Percentiles rank a stretch among this genome's conserved stretches.
These are phyloP conservation scores for Rutidosis leptorrhynchoides DNA, from an alignment of 129 eudicot genomes.

Conservation along the genomic window DNA sequence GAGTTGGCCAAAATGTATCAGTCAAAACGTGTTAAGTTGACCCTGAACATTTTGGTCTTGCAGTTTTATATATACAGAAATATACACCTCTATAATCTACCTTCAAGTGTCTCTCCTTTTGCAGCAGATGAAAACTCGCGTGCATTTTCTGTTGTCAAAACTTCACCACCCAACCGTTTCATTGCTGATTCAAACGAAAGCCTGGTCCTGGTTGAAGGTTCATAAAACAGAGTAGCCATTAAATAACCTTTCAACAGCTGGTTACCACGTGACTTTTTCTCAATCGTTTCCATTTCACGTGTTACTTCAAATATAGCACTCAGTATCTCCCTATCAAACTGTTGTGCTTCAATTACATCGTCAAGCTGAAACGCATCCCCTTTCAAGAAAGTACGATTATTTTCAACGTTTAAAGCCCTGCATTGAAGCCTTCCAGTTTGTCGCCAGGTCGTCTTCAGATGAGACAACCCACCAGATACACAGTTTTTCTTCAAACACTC, in stretches of 20 bases:
- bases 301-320: constrained; percentile 93
- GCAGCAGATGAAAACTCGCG: constrained; percentile 97
- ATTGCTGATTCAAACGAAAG: constrained; percentile 98
- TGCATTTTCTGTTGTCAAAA: constrained; percentile 97
- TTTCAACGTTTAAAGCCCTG: constrained; percentile 52
- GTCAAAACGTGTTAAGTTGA: too few species aligned
- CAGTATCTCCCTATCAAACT: constrained; percentile 80
- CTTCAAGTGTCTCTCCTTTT: constrained; percentile 98
- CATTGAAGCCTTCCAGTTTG: constrained; percentile 41
- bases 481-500: constrained; percentile 26
- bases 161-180: constrained; percentile 97
- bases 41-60: too few species aligned
- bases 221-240: constrained; percentile 95
- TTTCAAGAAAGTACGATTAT: constrained; percentile 22
- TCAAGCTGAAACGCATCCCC: constrained; percentile 74
- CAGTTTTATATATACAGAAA: too few species aligned
- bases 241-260: constrained; percentile 74
- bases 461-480: constrained; percentile 30
- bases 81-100: too few species aligned
- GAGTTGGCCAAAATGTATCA: too few species aligned
- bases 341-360: constrained; percentile 93
- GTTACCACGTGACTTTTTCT: constrained; percentile 71
- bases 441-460: constrained; percentile 14
- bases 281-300: constrained; percentile 90
- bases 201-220: constrained; percentile 97